Conservation (phyloP, 2,329 filamentous ascomycete species). For the Stagonosporopsis tanaceti region DNA sequence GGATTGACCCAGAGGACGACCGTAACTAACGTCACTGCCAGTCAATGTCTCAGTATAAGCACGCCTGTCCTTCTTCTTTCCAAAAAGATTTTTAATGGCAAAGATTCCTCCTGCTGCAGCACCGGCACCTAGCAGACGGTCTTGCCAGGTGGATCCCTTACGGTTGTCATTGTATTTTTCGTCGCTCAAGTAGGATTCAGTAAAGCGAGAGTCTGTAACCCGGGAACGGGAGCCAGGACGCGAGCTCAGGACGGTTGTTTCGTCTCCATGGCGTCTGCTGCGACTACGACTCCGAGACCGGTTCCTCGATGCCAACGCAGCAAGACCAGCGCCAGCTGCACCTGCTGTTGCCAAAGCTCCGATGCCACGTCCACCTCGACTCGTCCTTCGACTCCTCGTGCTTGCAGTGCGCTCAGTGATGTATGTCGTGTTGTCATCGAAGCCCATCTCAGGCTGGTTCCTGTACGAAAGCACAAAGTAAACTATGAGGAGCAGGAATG, state of each 20-base stretch:
- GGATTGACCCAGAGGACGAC: slow-evolving; percentile 58
- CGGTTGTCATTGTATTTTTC: slow-evolving; percentile 52
- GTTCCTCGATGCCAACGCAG: slow-evolving; percentile 61
- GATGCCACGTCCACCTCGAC: slow-evolving; percentile 45
- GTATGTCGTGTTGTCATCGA: slow-evolving; percentile 66
- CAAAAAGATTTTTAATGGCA: slow-evolving; percentile 64
- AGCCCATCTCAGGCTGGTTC: slow-evolving; percentile 63
- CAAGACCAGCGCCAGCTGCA: slow-evolving; percentile 65
- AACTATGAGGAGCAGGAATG: slow-evolving; percentile 72
- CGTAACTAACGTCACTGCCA: slow-evolving; percentile 62
- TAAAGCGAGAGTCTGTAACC: slow-evolving; percentile 36
- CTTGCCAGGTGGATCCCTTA: slow-evolving; percentile 52
- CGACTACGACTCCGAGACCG: slow-evolving; percentile 53
- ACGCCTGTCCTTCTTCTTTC: slow-evolving; percentile 55
- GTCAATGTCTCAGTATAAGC: slow-evolving; percentile 53
- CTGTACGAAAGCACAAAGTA: slow-evolving; percentile 85
- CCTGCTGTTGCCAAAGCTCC: slow-evolving; percentile 63
- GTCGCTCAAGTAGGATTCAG: slow-evolving; percentile 48
- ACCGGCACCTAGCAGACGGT: slow-evolving; percentile 56
- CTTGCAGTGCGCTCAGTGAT: slow-evolving; percentile 63
- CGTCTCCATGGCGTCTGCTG: slow-evolving; percentile 33
- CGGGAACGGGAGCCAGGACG: slow-evolving; percentile 41
- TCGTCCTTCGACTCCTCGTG: slow-evolving; percentile 41
- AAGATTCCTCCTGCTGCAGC: slow-evolving; percentile 54
- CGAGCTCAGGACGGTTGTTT: slow-evolving; percentile 46